A percentile compares a stretch with the other conserved stretches of the same genome.
phyloP scores from a whole-genome alignment of 2,329 filamentous ascomycete species.

The Coleophoma eucalyptorum region DNA sequence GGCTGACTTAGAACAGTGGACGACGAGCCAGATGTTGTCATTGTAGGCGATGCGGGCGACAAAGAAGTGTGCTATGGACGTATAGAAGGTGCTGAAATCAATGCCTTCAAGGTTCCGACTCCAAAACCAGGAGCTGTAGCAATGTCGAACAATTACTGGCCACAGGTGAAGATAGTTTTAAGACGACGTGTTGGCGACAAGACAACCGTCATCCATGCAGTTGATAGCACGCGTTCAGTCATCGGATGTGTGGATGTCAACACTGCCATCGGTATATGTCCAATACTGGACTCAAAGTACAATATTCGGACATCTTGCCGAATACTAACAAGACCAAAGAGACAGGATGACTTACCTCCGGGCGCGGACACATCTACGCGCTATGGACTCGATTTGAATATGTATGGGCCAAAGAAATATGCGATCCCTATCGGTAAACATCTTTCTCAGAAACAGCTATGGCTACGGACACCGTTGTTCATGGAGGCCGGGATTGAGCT shows the following conservation, averaged over 20 bases:
- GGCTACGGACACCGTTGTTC: conserved; percentile 61
- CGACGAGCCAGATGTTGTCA: conserved; percentile 55
- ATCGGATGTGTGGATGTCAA: conserved; percentile 74
- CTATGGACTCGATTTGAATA: conserved; percentile 65
- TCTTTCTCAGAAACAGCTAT: conserved; percentile 62
- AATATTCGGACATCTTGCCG: conserved; percentile 69
- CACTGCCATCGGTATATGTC: conserved; percentile 64
- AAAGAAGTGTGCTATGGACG: conserved; percentile 81
- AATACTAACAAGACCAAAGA: conserved; percentile 63
- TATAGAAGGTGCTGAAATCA: conserved; percentile 63
- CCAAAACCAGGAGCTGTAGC: conserved; percentile 60
- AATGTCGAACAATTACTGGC: conserved; percentile 59
- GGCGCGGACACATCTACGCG: conserved; percentile 58
- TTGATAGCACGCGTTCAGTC: conserved; percentile 65
- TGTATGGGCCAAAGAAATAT: conserved; percentile 73
- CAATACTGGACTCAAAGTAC: conserved; percentile 65
- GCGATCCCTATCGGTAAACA: conserved; percentile 63
- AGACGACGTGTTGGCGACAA: conserved; percentile 52
- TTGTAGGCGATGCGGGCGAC: conserved; percentile 55
- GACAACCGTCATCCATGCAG: conserved; percentile 63
- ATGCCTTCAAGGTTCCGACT: conserved; percentile 64
- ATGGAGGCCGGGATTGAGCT: conserved; percentile 67
- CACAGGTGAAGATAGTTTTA: conserved; percentile 69
- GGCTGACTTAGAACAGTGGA: conserved; percentile 15
- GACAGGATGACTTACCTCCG: conserved; percentile 53